These are phyloP conservation scores for Peronospora destructor DNA, from an alignment of 352 stramenopile species.

Conservation along the genomic window DNA sequence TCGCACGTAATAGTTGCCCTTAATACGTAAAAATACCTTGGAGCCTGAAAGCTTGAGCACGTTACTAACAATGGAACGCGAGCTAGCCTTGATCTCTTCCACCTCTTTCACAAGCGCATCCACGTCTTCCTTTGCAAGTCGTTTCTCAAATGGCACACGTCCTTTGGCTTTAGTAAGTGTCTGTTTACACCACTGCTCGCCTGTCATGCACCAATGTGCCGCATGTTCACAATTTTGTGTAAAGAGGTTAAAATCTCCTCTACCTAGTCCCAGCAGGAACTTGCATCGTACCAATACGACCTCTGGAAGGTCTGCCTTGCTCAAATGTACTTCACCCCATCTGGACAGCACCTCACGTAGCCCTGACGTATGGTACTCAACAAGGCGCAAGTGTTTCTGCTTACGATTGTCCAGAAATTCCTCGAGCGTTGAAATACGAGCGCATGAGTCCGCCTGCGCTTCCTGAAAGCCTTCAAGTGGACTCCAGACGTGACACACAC, in stretches of 20 bases:
- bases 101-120: constrained; percentile 63
- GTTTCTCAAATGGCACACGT: constrained; percentile 74
- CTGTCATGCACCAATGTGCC: constrained; percentile 85
- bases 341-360: constrained; percentile 69
- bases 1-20: constrained; percentile 59
- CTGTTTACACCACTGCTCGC: constrained; percentile 86
- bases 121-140: constrained; percentile 66
- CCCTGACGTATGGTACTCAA: constrained; percentile 82
- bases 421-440: constrained; percentile 80
- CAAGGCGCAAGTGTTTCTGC: constrained; percentile 54
- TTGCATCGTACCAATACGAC: constrained; percentile 79
- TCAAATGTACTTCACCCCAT: constrained; percentile 84
- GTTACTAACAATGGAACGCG: constrained; percentile 54
- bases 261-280: constrained; percentile 68
- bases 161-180: constrained; percentile 63
- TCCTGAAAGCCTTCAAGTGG: constrained; percentile 63
- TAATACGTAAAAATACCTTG: constrained; percentile 62
- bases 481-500: constrained; percentile 82
- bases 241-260: constrained; percentile 84
- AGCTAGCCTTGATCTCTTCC: constrained; percentile 69
- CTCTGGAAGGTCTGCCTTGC: constrained; percentile 72
- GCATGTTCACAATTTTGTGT: constrained; percentile 85
- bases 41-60: constrained; percentile 55
- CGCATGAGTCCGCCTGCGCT: constrained; percentile 79
- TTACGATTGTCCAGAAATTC: constrained; percentile 72